phyloP scores from a whole-genome alignment of 2,329 filamentous ascomycete species.

The Exophiala calicioides region DNA sequence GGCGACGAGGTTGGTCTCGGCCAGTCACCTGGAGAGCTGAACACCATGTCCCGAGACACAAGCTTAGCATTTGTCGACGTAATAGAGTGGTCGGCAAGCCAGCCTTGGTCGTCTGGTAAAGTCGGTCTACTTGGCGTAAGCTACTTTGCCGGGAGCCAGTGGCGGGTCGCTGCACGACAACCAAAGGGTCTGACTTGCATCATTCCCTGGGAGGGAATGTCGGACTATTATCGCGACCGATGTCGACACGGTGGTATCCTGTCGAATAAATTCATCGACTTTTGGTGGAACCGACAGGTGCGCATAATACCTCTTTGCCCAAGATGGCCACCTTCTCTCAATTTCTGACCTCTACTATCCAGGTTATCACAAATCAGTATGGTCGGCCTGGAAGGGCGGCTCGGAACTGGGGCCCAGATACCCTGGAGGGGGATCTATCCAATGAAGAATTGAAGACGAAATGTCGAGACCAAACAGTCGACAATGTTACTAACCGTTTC shows the following conservation, averaged over 20 bases:
- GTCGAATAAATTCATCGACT: constrained; percentile 59
- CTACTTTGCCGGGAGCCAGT: too few relatives aligned
- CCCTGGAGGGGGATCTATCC: constrained; percentile 28
- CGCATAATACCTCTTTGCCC: constrained; percentile 4
- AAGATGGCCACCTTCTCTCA: not conserved
- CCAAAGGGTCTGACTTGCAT: constrained; percentile 56
- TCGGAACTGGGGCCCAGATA: constrained; percentile 31
- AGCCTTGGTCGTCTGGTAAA: too few relatives aligned
- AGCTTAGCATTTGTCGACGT: constrained; percentile 55
- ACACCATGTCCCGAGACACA: constrained; percentile 56
- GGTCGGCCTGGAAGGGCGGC: constrained; percentile 12
- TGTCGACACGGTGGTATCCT: constrained; percentile 64
- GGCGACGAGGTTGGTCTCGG: constrained; percentile 56
- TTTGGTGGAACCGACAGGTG: too few relatives aligned
- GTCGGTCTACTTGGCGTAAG: too few relatives aligned
- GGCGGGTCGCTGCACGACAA: too few relatives aligned
- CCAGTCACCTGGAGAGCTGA: constrained; percentile 54
- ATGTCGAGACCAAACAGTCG: constrained; percentile 44
- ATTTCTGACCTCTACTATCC: not conserved
- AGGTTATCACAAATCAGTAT: constrained; percentile 12
- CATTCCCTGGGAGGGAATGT: constrained; percentile 59
- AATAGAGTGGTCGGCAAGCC: constrained; percentile 55
- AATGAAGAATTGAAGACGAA: constrained; percentile 45
- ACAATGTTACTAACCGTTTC: constrained; percentile 55
- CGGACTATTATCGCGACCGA: constrained; percentile 58